Base-by-base conservation (phyloP, 495 filamentous ascomycete genomes). In the Xylaria cubensis region DNA sequence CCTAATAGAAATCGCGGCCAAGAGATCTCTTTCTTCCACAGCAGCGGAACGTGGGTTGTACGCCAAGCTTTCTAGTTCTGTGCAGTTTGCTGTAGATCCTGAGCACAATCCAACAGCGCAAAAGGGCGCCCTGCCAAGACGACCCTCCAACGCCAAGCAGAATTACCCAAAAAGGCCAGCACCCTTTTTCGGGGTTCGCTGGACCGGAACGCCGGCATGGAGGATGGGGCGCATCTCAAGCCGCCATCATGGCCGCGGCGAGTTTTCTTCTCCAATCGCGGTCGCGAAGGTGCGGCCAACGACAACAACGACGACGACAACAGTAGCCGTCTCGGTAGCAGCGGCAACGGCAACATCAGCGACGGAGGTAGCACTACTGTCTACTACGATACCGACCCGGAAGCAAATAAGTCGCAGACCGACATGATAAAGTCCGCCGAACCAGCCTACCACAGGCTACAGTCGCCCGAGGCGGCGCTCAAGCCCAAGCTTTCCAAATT, bases 211-310 rank as follows among this genome's bases (percentile, higher is more conserved):
- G 32, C 39, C 58, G 56, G 71, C 24, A 73, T 73, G 71, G 56
- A 48, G 64, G 71, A 73, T 73, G 71, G 13, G 32, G 41, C 44
- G 55, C 46, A 55, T 2, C n/a, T 56, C 32, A 46, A 55, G 48
- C 46, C 59, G 71, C 71, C 71, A 58, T 69, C 64, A 69, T 69
- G 71, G 65, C 71, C 71, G 41, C 51, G 29, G 12, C 66, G 46
- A 21, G 71, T 69, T 36, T 44, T 42, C 44, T 24, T 72, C 50
- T 29, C 21, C 34, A 58, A 39, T 29, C 65, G 65, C 44, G 46
- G 56, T 55, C 64, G 15, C 46, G 32, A 48, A 58, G 3, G 19
- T 42, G 62, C 39, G 21, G 51, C 32, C 26, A 36, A 48, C 58
- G 13, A 39, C 32, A 26, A 53, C 65, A 19, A 29, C 53, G 15